Conservation (phyloP, 306 rosid genomes). For the Aeschynomene evenia region DNA sequence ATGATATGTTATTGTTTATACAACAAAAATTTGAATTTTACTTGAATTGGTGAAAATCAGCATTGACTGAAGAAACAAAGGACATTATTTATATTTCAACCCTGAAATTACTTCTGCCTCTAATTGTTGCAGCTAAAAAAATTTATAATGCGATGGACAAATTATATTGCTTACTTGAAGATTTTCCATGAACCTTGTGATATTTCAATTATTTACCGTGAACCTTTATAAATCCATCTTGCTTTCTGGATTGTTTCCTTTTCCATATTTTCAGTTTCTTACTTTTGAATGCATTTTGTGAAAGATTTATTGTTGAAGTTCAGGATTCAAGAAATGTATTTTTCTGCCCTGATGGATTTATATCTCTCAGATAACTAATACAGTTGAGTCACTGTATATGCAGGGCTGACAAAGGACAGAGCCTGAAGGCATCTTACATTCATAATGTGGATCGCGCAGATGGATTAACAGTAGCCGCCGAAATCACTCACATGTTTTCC, state of each 20-base stretch:
- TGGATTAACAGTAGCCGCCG: slow-evolving; percentile 76
- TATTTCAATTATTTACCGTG: background rate
- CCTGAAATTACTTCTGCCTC: background rate
- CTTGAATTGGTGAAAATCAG: background rate
- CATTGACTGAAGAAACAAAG: background rate
- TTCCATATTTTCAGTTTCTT: background rate
- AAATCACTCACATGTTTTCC: slow-evolving; percentile 65
- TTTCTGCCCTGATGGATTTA: background rate
- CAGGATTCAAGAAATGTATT: slow-evolving; percentile 9
- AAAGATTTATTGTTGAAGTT: slow-evolving; percentile 10
- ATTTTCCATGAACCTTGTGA: background rate
- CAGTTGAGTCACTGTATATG: slow-evolving; percentile 11
- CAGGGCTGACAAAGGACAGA: slow-evolving; percentile 84
- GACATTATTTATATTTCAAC: slow-evolving; percentile 2
- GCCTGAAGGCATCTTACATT: slow-evolving; percentile 78
- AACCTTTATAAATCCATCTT: too few relatives aligned
- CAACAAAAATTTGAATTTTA: background rate
- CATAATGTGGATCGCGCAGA: slow-evolving; percentile 63
- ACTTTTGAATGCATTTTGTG: background rate
- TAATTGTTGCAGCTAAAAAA: background rate
- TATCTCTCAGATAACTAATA: slow-evolving; percentile 5
- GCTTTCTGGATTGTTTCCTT: too few relatives aligned
- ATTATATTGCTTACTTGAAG: background rate
- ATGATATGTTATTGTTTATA: background rate
- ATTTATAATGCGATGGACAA: background rate